A percentile compares a stretch with the other conserved stretches of the same genome.
Evolutionary conservation across 2,329 filamentous ascomycete species (phyloP).

Genomic region (Ophiocordyceps camponoti-floridani): DNA sequence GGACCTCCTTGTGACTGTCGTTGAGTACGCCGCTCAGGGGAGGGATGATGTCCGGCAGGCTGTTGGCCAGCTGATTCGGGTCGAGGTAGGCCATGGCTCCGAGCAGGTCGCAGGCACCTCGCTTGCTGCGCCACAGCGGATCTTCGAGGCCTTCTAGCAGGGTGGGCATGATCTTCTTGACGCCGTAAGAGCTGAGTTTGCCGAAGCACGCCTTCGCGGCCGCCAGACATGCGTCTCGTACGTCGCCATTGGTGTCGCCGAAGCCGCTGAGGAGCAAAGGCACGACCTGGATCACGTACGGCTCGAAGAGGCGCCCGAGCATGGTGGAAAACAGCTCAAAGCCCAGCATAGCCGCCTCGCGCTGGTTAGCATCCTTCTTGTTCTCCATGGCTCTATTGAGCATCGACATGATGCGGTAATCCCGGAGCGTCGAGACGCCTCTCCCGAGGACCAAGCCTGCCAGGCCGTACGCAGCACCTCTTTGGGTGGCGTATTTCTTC

Average conservation of each 20-base stretch:
- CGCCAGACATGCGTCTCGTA: constrained; percentile 82
- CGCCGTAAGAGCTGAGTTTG: constrained; percentile 83
- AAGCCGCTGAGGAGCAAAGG: constrained; percentile 80
- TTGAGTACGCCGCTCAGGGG: constrained; percentile 87
- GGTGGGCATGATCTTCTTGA: constrained; percentile 84
- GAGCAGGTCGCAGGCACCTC: constrained; percentile 88
- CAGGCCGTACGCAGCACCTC: constrained; percentile 87
- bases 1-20: constrained; percentile 95
- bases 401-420: constrained; percentile 70
- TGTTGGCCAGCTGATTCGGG: constrained; percentile 81
- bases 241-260: constrained; percentile 72
- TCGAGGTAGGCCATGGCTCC: constrained; percentile 98
- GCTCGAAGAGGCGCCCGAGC: constrained; percentile 79
- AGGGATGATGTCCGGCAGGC: constrained; percentile 90
- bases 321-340: constrained; percentile 82
- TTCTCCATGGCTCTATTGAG: constrained; percentile 77
- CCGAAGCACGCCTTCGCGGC: constrained; percentile 90
- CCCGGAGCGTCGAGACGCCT: constrained; percentile 63
- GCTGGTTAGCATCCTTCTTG: constrained; percentile 78
- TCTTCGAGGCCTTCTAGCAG: constrained; percentile 86
- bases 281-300: constrained; percentile 90
- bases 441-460: constrained; percentile 81
- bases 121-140: constrained; percentile 94
- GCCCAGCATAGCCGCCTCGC: constrained; percentile 75
- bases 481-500: constrained; percentile 81